Evolutionary conservation across 495 filamentous ascomycete genomes (phyloP).

Genomic region (Aspergillus avenaceus): DNA sequence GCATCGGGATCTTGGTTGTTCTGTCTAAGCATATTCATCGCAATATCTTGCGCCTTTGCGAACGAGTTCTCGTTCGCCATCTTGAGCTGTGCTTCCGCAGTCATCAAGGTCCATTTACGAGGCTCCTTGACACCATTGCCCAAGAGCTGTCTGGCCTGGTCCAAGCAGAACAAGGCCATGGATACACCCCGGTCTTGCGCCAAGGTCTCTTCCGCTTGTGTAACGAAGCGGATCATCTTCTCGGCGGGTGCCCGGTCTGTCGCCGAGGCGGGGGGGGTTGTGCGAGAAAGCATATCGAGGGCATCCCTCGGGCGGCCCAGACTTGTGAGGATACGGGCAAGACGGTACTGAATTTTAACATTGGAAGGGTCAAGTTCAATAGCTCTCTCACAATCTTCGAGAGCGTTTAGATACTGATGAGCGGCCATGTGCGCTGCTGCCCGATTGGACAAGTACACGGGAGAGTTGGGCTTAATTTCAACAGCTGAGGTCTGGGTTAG

Average conservation of each 20-base stretch:
- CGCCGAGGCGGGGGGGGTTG: slow-evolving; percentile 65
- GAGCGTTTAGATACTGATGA: slow-evolving; percentile 67
- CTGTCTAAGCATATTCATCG: slow-evolving; percentile 75
- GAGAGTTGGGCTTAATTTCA: slow-evolving; percentile 59
- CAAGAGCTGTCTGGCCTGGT: slow-evolving; percentile 77
- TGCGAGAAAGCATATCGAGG: slow-evolving; percentile 64
- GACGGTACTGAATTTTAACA: slow-evolving; percentile 78
- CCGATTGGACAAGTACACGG: slow-evolving; percentile 92
- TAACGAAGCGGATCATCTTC: slow-evolving; percentile 79
- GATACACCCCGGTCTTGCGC: slow-evolving; percentile 69
- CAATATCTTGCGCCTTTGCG: slow-evolving; percentile 88
- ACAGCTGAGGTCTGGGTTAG: slow-evolving; percentile 57
- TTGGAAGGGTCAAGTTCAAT: slow-evolving; percentile 78
- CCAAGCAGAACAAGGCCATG: slow-evolving; percentile 87
- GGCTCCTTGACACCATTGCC: slow-evolving; percentile 71
- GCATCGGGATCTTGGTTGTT: slow-evolving; percentile 94
- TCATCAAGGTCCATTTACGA: slow-evolving; percentile 88
- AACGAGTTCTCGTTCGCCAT: slow-evolving; percentile 86
- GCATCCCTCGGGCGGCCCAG: slow-evolving; percentile 84
- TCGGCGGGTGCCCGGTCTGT: slow-evolving; percentile 77
- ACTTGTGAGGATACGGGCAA: slow-evolving; percentile 83
- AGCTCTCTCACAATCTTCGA: slow-evolving; percentile 80
- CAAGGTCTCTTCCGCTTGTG: slow-evolving; percentile 73
- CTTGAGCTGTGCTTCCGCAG: slow-evolving; percentile 90
- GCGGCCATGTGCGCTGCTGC: slow-evolving; percentile 90